A percentile compares a stretch with the other conserved stretches of the same genome.
Evolutionary conservation across 2,329 filamentous ascomycete species (phyloP).

Genomic region (Aspergillus pseudotamarii): DNA sequence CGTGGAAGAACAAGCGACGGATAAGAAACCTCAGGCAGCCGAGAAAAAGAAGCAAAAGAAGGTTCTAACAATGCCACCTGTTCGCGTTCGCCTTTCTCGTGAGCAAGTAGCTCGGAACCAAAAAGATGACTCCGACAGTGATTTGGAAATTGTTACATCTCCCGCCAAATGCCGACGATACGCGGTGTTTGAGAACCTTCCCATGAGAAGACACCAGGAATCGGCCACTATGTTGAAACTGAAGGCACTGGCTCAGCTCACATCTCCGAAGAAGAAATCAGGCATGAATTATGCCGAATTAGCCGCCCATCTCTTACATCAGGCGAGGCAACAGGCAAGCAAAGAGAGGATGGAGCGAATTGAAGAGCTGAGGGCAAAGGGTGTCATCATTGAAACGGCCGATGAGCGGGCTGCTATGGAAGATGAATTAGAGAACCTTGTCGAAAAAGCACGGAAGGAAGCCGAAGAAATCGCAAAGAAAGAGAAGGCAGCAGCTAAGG

Average conservation of each 20-base stretch:
- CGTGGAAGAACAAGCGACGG: conserved; percentile 17
- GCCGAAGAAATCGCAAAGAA: conserved; percentile 75
- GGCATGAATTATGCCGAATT: conserved; percentile 71
- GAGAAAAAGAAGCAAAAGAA: conserved; percentile 33
- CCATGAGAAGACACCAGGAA: conserved; percentile 64
- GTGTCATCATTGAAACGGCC: conserved; percentile 77
- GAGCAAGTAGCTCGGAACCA: conserved; percentile 38
- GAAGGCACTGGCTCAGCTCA: conserved; percentile 73
- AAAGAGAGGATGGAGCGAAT: conserved; percentile 76
- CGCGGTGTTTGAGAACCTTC: conserved; percentile 71
- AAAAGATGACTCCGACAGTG: conserved; percentile 51
- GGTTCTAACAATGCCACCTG: conserved; percentile 31
- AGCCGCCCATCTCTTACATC: conserved; percentile 67
- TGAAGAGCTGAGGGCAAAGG: conserved; percentile 74
- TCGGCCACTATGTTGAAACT: conserved; percentile 64
- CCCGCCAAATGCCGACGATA: conserved; percentile 46
- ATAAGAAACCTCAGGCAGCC: conserved; percentile 26
- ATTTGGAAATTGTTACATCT: conserved; percentile 64
- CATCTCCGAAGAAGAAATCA: conserved; percentile 58
- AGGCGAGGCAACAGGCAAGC: conserved; percentile 78
- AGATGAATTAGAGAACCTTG: conserved; percentile 81
- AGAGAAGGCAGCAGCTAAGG: conserved; percentile 73
- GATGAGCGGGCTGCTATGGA: conserved; percentile 85
- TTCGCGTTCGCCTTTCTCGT: conserved; percentile 47
- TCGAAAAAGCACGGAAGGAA: conserved; percentile 81